Conservation (phyloP, 2,329 filamentous ascomycete species). For the Fusarium mundagurra region DNA sequence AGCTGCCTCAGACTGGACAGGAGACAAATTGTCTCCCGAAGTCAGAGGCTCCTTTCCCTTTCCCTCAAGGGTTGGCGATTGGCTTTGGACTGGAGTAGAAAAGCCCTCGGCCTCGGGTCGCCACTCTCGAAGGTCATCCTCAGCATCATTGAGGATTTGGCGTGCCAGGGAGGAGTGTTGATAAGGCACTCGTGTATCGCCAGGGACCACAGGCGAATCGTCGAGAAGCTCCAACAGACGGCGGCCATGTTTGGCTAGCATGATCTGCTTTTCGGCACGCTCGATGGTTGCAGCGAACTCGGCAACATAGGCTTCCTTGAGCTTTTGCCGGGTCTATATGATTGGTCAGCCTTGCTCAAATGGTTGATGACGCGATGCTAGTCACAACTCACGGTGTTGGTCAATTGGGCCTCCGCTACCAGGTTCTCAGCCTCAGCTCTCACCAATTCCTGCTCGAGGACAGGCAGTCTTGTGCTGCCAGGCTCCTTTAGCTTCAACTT, state of each 20-base stretch:
- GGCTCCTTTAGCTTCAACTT: constrained; percentile 93
- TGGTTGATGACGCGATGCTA: neutral
- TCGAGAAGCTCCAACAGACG: constrained; percentile 87
- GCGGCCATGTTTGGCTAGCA: constrained; percentile 90
- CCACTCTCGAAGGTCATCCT: constrained; percentile 87
- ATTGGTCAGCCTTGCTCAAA: constrained; percentile 12
- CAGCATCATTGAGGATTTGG: constrained; percentile 90
- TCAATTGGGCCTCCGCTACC: constrained; percentile 95
- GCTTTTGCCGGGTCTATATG: constrained; percentile 87
- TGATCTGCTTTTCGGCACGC: constrained; percentile 95
- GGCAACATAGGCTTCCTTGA: constrained; percentile 92
- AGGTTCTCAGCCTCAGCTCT: constrained; percentile 94
- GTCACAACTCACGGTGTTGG: constrained; percentile 78
- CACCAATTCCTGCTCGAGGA: constrained; percentile 95
- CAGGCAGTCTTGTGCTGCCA: constrained; percentile 80
- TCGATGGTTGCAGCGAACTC: constrained; percentile 94
- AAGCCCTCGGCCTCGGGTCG: constrained; percentile 55
- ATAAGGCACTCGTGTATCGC: constrained; percentile 78
- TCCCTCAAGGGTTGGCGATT: constrained; percentile 38
- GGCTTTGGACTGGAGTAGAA: constrained; percentile 35
- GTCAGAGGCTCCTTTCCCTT: constrained; percentile 41
- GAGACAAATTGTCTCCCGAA: constrained; percentile 19
- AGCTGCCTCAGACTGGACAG: constrained; percentile 21
- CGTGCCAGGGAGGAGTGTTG: constrained; percentile 73
- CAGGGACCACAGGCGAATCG: constrained; percentile 88